Evolutionary conservation across 108 stramenopile genomes (phyloP).

Genomic region (Pelagomonas calceolata): DNA sequence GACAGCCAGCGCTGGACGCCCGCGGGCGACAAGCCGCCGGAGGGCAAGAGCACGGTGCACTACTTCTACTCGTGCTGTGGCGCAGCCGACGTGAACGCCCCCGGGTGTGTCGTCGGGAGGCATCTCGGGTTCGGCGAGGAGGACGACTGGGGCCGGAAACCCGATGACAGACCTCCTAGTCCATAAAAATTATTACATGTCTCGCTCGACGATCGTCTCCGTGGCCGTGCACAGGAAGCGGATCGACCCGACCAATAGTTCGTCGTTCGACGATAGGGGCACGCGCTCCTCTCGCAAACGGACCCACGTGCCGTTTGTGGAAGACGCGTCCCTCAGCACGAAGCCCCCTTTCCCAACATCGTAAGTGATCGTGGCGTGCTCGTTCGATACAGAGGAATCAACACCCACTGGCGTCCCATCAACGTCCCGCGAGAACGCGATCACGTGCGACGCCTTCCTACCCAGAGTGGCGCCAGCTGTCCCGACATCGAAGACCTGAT

Average conservation of each 20-base stretch:
- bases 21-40: no score
- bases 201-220: slow-evolving; percentile 4
- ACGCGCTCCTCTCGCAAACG: slow-evolving; percentile 20
- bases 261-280: background rate
- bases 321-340: slow-evolving; percentile 26
- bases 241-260: slow-evolving; percentile 24
- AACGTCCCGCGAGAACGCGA: slow-evolving; percentile 22
- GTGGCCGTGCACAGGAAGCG: slow-evolving; percentile 7
- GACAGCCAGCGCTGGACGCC: no score
- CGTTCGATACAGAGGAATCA: slow-evolving; percentile 36
- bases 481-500: slow-evolving; percentile 21
- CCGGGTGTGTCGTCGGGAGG: no score
- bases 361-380: slow-evolving; percentile 38
- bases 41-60: no score
- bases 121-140: no score
- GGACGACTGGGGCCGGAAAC: no score
- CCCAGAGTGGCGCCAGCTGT: slow-evolving; percentile 28
- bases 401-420: slow-evolving; percentile 23
- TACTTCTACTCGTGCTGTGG: no score
- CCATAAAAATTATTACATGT: background rate
- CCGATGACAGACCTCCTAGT: no score
- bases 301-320: slow-evolving; percentile 44
- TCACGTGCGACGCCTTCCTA: slow-evolving; percentile 32
- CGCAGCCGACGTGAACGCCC: no score
- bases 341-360: slow-evolving; percentile 20